Percentiles rank a stretch among this genome's conserved stretches.
Evolutionary conservation across 306 rosid genomes (phyloP).

Genomic region (Rubus parviflorus): DNA sequence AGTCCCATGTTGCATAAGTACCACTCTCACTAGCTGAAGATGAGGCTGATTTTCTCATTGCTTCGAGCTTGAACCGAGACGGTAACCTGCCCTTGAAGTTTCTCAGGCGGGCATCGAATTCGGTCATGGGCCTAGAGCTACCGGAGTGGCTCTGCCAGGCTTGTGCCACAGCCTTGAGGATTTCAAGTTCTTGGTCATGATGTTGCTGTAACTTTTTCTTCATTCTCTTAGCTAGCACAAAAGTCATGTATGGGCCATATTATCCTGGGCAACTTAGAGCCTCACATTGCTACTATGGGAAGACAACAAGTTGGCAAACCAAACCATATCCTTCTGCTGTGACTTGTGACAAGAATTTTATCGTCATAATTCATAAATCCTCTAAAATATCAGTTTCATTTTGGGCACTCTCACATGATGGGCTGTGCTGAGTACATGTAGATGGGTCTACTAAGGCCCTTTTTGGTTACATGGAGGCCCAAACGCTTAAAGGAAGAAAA

Average conservation of each 20-base stretch:
- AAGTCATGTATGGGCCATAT: constrained; percentile 36
- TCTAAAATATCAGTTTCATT: not conserved
- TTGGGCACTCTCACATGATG: not conserved
- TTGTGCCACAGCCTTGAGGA: constrained; percentile 90
- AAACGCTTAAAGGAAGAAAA: too few species aligned
- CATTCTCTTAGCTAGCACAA: constrained; percentile 27
- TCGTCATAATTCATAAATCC: constrained; percentile 10
- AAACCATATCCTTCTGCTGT: constrained; percentile 6
- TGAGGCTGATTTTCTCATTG: constrained; percentile 24
- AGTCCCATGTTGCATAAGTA: constrained; percentile 50
- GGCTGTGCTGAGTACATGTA: too few species aligned
- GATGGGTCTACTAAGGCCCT: too few species aligned
- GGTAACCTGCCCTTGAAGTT: constrained; percentile 47
- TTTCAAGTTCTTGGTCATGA: constrained; percentile 45
- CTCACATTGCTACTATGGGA: constrained; percentile 27
- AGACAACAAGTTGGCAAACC: not conserved
- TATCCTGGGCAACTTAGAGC: constrained; percentile 35
- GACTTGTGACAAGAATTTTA: constrained; percentile 12
- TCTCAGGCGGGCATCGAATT: constrained; percentile 58
- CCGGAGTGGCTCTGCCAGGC: constrained; percentile 72
- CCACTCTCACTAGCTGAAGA: not conserved
- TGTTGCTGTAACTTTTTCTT: constrained; percentile 44
- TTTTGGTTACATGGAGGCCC: too few species aligned
- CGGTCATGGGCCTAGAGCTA: constrained; percentile 45
- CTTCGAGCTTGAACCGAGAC: constrained; percentile 68